Conservation (phyloP, 768 basidiomycete genomes). For the Kondoa subrosea region DNA sequence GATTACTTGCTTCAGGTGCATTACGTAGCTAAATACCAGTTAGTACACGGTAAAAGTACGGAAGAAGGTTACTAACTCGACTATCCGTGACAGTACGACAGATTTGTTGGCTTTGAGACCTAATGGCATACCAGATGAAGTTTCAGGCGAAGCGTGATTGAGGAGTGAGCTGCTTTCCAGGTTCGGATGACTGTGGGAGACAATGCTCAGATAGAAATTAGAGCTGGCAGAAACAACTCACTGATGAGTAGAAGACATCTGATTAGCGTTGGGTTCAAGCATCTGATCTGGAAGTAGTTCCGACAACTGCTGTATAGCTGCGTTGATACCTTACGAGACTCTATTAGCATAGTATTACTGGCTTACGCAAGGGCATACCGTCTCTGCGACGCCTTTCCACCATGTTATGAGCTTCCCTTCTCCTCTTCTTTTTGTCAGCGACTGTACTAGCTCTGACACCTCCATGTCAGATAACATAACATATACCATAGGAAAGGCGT, state of each 20-base stretch:
- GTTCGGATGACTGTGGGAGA: background rate
- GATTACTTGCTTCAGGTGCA: background rate
- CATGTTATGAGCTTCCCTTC: constrained; percentile 3
- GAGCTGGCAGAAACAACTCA: background rate
- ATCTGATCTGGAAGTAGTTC: constrained; percentile 1
- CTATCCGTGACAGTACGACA: background rate
- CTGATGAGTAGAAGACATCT: background rate
- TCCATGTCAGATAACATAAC: background rate
- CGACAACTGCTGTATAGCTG: constrained; percentile 1
- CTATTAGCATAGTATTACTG: background rate
- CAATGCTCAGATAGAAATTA: background rate
- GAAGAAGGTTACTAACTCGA: background rate
- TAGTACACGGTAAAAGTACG: background rate
- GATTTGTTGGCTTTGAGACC: background rate
- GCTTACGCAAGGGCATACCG: background rate
- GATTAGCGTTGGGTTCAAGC: background rate
- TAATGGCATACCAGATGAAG: background rate
- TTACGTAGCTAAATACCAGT: background rate
- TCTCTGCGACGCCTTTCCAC: background rate
- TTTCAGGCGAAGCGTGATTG: background rate
- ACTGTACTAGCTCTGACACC: background rate
- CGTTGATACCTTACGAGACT: constrained; percentile 3
- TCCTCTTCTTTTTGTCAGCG: background rate
- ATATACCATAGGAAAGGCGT: background rate
- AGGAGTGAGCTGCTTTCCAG: background rate